Evolutionary conservation across 257 asterid species (phyloP), one percentile per base, ranked within the genome.

Genomic region (Primulina tabacum): DNA sequence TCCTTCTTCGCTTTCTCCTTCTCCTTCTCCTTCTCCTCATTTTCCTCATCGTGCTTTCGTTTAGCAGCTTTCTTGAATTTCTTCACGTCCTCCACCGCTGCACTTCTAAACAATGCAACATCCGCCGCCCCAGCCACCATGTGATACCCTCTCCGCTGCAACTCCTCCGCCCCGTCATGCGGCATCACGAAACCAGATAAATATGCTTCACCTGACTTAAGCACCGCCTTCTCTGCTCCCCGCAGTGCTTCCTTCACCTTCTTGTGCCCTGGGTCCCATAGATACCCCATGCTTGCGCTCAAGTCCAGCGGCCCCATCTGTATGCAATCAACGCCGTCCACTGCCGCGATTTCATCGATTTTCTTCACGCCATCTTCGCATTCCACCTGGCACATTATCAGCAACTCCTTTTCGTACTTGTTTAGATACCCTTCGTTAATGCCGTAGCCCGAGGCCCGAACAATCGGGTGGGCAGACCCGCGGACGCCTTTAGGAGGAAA

Each of bases 341-440:
- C 85, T 7, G 68, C 70, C 0, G 85, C 87, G 12, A 83, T 83
- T 34, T 83, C 85, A 4, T 73, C 76, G 20, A 73, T 47, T 50
- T 75, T 83, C 69, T 73, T 76, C 74, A 75, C 83, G 10, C 74
- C 85, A 0, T 77, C 81, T 5, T 18, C 70, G 16, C 80, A 72
- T 64, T 83, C 87, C 1, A 82, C 83, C 64, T 83, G 87, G 68
- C 87, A 83, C 87, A 80, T 80, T 57, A 83, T 80, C 71, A 83
- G 21, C 3, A 83, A 62, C 38, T 83, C 87, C 8, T 83, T 85
- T 21, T 73, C 83, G 67, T 77, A 83, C 61, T 80, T 83, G 26
- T 76, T 75, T 10, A 83, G 52, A 53, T 83, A 83, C 55, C 83
- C 85, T 53, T 73, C 85, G 67, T 80, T 76, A 16, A 80, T 76